These are phyloP conservation scores for Aspergillus tanneri DNA, from an alignment of 2,329 filamentous ascomycete species.

Conservation along the genomic window DNA sequence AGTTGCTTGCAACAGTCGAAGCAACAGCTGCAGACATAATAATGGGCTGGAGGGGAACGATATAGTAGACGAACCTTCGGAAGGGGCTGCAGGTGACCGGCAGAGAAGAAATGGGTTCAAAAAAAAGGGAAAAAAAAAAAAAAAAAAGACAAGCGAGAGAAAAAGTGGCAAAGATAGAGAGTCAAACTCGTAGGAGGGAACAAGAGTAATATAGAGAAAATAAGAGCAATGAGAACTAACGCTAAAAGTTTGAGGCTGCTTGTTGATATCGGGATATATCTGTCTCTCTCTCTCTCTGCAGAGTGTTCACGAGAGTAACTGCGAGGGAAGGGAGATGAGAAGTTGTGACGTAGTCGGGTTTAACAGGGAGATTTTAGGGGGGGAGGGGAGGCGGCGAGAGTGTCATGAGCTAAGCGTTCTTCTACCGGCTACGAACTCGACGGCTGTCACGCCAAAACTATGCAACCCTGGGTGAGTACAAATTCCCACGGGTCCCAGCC, in stretches of 20 bases:
- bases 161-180: constrained; percentile 15
- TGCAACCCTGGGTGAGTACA: constrained; percentile 26
- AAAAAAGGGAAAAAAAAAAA: constrained; percentile 14
- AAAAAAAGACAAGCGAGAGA: constrained; percentile 18
- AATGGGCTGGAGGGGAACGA: constrained; percentile 11
- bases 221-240: constrained; percentile 6
- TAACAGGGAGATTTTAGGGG: constrained; percentile 35
- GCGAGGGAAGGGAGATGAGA: constrained; percentile 28
- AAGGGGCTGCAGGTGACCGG: constrained; percentile 21
- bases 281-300: constrained; percentile 14
- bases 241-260: neutral
- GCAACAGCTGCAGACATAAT: constrained; percentile 45
- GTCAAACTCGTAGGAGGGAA: constrained; percentile 12
- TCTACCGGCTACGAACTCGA: constrained; percentile 10
- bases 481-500: constrained; percentile 19
- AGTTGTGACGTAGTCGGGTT: constrained; percentile 42
- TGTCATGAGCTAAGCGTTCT: constrained; percentile 22
- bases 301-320: constrained; percentile 13
- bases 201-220: constrained; percentile 4
- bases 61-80: constrained; percentile 17
- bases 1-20: constrained; percentile 35
- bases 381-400: constrained; percentile 29
- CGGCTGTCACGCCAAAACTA: constrained; percentile 18
- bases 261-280: constrained; percentile 4
- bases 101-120: constrained; percentile 11